A percentile compares a stretch with the other conserved stretches of the same genome.
Evolutionary conservation across 2,329 filamentous ascomycete species (phyloP).

Genomic region (Sphaerostilbella broomeana): DNA sequence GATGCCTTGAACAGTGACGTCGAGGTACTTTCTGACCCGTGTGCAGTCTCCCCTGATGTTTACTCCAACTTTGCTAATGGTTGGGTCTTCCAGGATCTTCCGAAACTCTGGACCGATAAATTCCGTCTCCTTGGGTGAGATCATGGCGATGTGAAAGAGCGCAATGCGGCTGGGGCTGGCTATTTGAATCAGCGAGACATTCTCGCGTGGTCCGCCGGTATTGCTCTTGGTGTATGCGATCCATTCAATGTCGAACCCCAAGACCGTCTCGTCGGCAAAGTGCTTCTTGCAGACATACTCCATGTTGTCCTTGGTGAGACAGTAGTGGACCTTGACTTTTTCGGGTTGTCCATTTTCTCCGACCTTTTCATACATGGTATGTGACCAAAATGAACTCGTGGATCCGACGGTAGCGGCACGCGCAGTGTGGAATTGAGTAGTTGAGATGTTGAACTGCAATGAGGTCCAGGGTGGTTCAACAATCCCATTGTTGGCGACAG

Average conservation of each 20-base stretch:
- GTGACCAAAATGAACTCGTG: conserved; percentile 57
- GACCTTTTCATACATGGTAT: conserved; percentile 58
- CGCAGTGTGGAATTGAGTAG: conserved; percentile 34
- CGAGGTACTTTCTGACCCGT: conserved; percentile 60
- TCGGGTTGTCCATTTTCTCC: conserved; percentile 34
- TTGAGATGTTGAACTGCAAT: conserved; percentile 25
- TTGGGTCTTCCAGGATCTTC: conserved; percentile 62
- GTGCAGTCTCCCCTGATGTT: conserved; percentile 64
- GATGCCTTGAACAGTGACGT: conserved; percentile 57
- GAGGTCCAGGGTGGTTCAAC: conserved; percentile 22
- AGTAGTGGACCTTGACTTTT: conserved; percentile 69
- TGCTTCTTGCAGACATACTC: conserved; percentile 58
- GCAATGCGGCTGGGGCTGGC: conserved; percentile 70
- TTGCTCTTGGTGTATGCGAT: conserved; percentile 41
- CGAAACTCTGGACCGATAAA: conserved; percentile 66
- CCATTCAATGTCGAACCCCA: conserved; percentile 95
- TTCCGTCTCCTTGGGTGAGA: conserved; percentile 43
- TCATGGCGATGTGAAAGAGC: conserved; percentile 73
- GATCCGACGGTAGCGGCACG: conserved; percentile 38
- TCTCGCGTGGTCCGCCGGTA: conserved; percentile 49
- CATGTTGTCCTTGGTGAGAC: conserved; percentile 57
- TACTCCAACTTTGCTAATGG: conserved; percentile 71
- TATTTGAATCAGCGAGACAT: conserved; percentile 77
- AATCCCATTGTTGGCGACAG: not conserved
- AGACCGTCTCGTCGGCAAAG: conserved; percentile 61